Base-by-base conservation (phyloP, 805 yeast species). In the Yarrowia divulgata region DNA sequence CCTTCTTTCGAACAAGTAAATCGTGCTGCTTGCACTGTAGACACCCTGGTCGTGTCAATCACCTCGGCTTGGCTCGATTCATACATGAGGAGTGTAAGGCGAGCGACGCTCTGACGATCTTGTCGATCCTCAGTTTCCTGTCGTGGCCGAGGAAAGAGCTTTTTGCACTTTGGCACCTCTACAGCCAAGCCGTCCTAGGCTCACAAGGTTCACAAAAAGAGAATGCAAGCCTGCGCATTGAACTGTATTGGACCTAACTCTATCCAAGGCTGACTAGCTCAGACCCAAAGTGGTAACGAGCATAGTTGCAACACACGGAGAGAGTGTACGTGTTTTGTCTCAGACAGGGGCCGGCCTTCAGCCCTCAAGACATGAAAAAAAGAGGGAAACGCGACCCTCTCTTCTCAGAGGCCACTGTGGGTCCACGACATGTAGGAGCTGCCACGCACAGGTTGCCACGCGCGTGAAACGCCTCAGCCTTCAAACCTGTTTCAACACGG, bases 181-280 rank as follows among this genome's bases (percentile, higher is more conserved):
- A 23, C 39, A 40, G 48, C 46, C 23, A 40, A 34, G 18, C 29
- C 16, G 58, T 19, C 40, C 49, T 52, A 52, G 43, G 48, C 46
- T 1, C 29, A n/a, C 12, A 42, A 40, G 37, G 23, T 57, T 57
- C 48, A 42, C 14, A 57, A 42, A 42, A 23, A 23, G 10, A n/a
- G 10, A n/a, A 40, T 14, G 63, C 37, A 23, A 13, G n/a, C 46
- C 16, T 57, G 63, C 42, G 63, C 63, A 42, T 40, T 29, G 12
- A 57, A 57, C 37, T 29, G 39, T 57, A 57, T 37, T 12, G 19
- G 13, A 13, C 3, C 29, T 16, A 57, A 57, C 48, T 29, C 43
- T 39, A 57, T 23, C 39, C 19, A 9, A 4, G 63, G 63, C 63
- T 57, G 63, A 57, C 63, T 57, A 57, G 63, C 63, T 57, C 63